Evolutionary conservation across 164 flowering plant genomes (phyloP), one percentile per base, ranked within the genome.

Genomic region (Euptelea pleiosperma): DNA sequence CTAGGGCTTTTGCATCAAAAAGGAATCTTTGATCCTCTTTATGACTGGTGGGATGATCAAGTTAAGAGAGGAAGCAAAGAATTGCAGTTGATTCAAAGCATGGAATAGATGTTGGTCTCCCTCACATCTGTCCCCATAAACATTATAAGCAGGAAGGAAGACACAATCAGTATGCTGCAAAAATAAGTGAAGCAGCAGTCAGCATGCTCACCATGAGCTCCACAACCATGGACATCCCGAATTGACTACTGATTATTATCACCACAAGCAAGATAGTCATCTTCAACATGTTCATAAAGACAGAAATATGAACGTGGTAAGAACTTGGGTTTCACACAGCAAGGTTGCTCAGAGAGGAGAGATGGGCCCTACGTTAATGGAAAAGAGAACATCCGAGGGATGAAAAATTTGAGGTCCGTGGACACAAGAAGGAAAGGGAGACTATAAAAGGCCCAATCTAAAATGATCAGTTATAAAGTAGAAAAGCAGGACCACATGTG

Each of bases 21-120:
- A 46, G 90, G 96, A 58, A 47, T 87, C 24, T 86, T 93, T 68
- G 96, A 90, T 68, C 94, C 90, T 30, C 58, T 89, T 36, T 83
- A 86, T 56, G 96, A 89, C 61, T 89, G 95, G 95, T 89, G 91
- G 90, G 96, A 89, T 33, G 94, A 86, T 63, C 79, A 69, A 50
- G 59, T 74, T 54, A 57, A 51, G 60, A 35, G 19, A 37, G 63
- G 12, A 64, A 70, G 34, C 57, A 65, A 22, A 68, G 22, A 41
- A 44, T 19, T 25, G 44, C 35, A 42, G 35, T 54, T 10, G 35
- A 21, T 16, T 22, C 45, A 19, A 78, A 56, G 65, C 72, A 73
- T 60, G 57, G 55, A 14, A 34, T 33, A 64, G 73, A 69, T 36
- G 33, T 31, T 39, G 46, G 66, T 12, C 66, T 44, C 9, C 53